These are phyloP conservation scores for Cucumis melo DNA, from an alignment of 306 rosid species.

Conservation along the genomic window DNA sequence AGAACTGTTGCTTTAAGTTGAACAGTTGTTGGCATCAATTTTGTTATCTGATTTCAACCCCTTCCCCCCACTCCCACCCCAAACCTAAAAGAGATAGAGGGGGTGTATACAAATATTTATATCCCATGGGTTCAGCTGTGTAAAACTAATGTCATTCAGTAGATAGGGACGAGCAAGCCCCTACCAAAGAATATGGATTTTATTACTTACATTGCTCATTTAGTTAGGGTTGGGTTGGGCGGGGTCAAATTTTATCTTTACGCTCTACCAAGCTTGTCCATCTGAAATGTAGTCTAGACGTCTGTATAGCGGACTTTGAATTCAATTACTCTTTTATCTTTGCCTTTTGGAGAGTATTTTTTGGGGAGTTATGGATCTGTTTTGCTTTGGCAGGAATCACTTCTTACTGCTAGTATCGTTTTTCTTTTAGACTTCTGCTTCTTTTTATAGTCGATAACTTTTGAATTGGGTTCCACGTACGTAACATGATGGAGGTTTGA, in stretches of 20 bases:
- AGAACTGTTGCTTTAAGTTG: slow-evolving; percentile 25
- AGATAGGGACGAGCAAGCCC: neutral
- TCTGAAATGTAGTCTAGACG: neutral
- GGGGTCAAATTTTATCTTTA: neutral
- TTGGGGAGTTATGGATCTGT: neutral
- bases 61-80: neutral
- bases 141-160: neutral
- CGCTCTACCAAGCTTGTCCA: neutral
- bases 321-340: neutral
- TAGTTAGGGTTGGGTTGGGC: neutral
- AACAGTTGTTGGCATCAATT: slow-evolving; percentile 37
- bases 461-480: too few relatives aligned
- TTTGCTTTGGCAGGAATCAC: neutral
- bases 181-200: neutral
- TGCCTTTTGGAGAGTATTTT: neutral
- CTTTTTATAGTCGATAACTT: neutral
- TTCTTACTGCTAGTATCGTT: neutral
- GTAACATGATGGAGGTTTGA: too few relatives aligned
- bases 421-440: neutral
- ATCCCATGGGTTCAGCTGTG: slow-evolving; percentile 3
- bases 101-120: slow-evolving; percentile 7
- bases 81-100: slow-evolving; percentile 1
- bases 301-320: neutral
- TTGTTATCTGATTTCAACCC: slow-evolving; percentile 22
- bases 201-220: neutral